Conservation (phyloP, 2,329 filamentous ascomycete species). For the Pseudogymnoascus sp. region DNA sequence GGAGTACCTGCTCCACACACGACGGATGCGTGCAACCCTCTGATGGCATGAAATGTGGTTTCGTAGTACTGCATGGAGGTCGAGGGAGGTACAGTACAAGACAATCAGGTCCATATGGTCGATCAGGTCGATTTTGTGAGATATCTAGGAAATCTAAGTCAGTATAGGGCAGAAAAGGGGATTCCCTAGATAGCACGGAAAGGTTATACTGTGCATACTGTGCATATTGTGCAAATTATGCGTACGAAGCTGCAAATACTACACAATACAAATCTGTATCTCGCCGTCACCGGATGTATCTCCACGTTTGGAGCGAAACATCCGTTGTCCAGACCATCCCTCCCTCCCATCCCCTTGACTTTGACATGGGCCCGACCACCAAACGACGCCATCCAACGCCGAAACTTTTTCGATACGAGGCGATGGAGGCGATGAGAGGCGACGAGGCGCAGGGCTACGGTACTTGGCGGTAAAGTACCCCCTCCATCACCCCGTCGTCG, state of each 20-base stretch:
- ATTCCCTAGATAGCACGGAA: too few species aligned
- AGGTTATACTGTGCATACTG: background rate
- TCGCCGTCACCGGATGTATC: background rate
- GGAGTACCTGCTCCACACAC: background rate
- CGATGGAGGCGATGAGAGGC: too few species aligned
- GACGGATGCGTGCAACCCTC: background rate
- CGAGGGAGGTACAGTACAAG: background rate
- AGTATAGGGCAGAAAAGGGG: too few species aligned
- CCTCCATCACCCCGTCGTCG: background rate
- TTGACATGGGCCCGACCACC: background rate
- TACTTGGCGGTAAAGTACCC: background rate
- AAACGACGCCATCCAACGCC: background rate
- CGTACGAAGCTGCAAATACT: too few species aligned
- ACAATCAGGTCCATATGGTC: background rate
- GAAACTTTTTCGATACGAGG: background rate
- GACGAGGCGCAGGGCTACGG: background rate
- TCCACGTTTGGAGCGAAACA: conserved; percentile 2
- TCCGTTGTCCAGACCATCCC: background rate
- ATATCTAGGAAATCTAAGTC: background rate
- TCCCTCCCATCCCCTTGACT: background rate
- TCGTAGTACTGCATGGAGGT: background rate
- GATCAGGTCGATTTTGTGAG: background rate
- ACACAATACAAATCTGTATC: background rate
- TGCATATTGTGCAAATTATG: background rate
- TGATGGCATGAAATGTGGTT: conserved; percentile 6